Base-by-base conservation (phyloP, 2,329 filamentous ascomycete species). In the Monosporascus sp. region DNA sequence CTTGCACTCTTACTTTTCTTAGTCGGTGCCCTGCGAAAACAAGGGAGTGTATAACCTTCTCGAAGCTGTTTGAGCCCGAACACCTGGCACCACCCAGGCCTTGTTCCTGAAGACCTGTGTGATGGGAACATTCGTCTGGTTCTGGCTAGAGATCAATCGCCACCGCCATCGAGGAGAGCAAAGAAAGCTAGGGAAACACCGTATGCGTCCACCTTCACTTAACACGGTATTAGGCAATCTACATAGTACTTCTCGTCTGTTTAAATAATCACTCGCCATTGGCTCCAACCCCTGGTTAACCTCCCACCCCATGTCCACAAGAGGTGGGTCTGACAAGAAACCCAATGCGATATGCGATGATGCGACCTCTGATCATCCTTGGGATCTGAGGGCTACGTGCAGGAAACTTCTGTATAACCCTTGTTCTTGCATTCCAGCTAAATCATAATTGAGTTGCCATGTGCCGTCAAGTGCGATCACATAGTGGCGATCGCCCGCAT, bases 31-130 rank as follows among this genome's bases (percentile, higher is more conserved):
- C 43, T 46, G 3, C 19, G 40, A 43, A 20, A 43, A 16, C 14
- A n/a, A 46, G n/a, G 22, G n/a, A 14, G 6, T 31, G 1, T 16
- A 14, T 8, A 27, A 16, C 24, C 24, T 46, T 31, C 16, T 46
- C 43, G 43, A 19, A 46, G 17, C 11, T 19, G 14, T 17, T 17
- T 24, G 24, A 46, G 22, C 20, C 22, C 22, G 14, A 16, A 56
- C 52, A 56, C 52, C 49, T 56, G 52, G 55, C 55, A 56, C 55
- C 55, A 47, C 37, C 45, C 46, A 50, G 35, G 40, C 47, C 55
- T 50, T 54, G 55, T 47, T 50, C 16, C 20, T 31, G 26, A 26
- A 14, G 48, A 38, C 24, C 26, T 31, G 47, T 19, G 37, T 40
- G 46, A 35, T 35, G 31, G 31, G 31, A 35, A 35, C 31, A 35